phyloP scores from a whole-genome alignment of 148 eudicot genomes.

The Amaranthus palmeri region DNA sequence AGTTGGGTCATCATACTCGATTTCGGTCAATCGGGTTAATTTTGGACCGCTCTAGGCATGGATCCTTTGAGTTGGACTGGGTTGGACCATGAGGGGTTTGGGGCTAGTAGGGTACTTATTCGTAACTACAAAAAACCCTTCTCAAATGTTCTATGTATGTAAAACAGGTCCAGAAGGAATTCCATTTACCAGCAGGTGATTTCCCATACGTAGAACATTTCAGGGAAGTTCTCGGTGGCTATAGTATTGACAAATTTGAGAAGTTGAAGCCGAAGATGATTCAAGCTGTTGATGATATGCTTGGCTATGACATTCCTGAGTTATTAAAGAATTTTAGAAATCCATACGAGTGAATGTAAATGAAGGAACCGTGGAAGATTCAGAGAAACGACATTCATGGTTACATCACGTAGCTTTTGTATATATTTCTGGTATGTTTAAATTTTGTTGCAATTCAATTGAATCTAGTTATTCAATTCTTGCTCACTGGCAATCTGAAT shows the following conservation, averaged over 20 bases:
- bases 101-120: no score
- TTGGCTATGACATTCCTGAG: slow-evolving; percentile 82
- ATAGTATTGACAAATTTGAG: slow-evolving; percentile 79
- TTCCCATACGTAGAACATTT: slow-evolving; percentile 79
- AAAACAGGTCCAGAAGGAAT: slow-evolving; percentile 71
- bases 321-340: slow-evolving; percentile 78
- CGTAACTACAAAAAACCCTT: not conserved
- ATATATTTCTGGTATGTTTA: slow-evolving; percentile 18
- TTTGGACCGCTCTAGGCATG: no score
- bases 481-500: slow-evolving; percentile 11
- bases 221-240: slow-evolving; percentile 55
- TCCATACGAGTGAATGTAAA: slow-evolving; percentile 48
- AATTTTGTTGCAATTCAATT: not conserved
- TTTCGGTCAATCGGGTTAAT: no score
- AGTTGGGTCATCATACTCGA: no score
- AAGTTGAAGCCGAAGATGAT: slow-evolving; percentile 91
- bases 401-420: slow-evolving; percentile 11
- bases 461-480: not conserved
- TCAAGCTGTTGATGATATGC: slow-evolving; percentile 88
- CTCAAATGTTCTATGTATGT: not conserved
- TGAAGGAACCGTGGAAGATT: not conserved
- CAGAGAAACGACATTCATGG: not conserved
- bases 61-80: no score
- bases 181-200: slow-evolving; percentile 80
- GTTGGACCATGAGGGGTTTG: no score